Evolutionary conservation across 805 yeast species (phyloP).

Genomic region (Metschnikowia matae): DNA sequence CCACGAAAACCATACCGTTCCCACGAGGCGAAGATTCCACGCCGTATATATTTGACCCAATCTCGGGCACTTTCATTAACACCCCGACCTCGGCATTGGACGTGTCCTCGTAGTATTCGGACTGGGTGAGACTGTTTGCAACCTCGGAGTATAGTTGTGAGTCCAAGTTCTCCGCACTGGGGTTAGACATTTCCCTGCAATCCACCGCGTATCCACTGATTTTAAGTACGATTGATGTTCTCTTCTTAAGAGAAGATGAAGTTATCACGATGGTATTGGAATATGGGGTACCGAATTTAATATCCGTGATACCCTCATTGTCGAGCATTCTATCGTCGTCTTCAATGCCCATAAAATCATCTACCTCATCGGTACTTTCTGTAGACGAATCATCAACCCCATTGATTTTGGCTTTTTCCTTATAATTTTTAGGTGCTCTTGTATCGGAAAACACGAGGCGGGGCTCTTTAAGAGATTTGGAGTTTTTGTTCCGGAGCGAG

Average conservation of each 20-base stretch:
- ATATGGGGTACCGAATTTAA: slow-evolving; percentile 47
- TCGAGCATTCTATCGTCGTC: slow-evolving; percentile 46
- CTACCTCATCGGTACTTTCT: slow-evolving; percentile 9
- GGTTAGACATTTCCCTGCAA: not conserved
- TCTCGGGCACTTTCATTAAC: slow-evolving; percentile 61
- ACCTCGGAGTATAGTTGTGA: slow-evolving; percentile 2
- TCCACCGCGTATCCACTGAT: slow-evolving; percentile 50
- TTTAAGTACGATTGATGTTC: slow-evolving; percentile 31
- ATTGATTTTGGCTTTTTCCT: slow-evolving; percentile 12
- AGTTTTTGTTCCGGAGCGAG: slow-evolving; percentile 52
- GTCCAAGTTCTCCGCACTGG: not conserved
- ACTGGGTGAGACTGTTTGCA: not conserved
- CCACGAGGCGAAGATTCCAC: slow-evolving; percentile 80
- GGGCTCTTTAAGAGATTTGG: slow-evolving; percentile 34
- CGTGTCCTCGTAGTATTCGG: slow-evolving; percentile 9
- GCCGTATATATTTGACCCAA: slow-evolving; percentile 75
- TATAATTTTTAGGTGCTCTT: slow-evolving; percentile 7
- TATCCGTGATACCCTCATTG: slow-evolving; percentile 84
- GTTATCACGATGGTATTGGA: slow-evolving; percentile 37
- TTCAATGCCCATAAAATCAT: slow-evolving; percentile 8
- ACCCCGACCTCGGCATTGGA: slow-evolving; percentile 29
- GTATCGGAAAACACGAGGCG: slow-evolving; percentile 37
- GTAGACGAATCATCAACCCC: slow-evolving; percentile 15
- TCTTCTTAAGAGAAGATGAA: slow-evolving; percentile 32
- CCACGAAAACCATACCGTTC: slow-evolving; percentile 78